phyloP scores from a whole-genome alignment of 495 filamentous ascomycete genomes.

The Aspergillus cristatus region DNA sequence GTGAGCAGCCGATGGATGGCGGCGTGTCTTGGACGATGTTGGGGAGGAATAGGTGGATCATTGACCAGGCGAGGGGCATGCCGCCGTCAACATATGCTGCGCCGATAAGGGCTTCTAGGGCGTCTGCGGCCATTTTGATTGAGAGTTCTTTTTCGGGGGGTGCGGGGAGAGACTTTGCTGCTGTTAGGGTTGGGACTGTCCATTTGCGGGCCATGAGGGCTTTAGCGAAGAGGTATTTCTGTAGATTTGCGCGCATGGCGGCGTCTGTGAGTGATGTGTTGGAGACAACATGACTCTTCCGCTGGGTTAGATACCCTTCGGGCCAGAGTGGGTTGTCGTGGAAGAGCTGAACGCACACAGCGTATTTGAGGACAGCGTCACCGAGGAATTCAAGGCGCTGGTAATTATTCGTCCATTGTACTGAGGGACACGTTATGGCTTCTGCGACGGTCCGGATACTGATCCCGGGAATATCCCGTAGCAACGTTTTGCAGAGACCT shows the following conservation, averaged over 20 bases:
- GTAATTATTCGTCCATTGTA: constrained; percentile 58
- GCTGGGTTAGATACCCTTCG: constrained; percentile 65
- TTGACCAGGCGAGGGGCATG: constrained; percentile 46
- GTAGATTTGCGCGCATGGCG: constrained; percentile 53
- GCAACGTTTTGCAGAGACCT: constrained; percentile 49
- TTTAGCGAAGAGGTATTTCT: constrained; percentile 63
- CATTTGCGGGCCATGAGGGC: constrained; percentile 63
- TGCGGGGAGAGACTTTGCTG: constrained; percentile 22
- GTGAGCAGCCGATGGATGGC: not conserved
- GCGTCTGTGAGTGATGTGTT: constrained; percentile 62
- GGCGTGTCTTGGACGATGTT: constrained; percentile 32
- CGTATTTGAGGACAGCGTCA: constrained; percentile 76
- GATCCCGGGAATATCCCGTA: constrained; percentile 46
- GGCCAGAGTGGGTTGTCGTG: constrained; percentile 60
- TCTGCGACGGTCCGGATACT: constrained; percentile 53
- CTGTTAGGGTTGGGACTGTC: constrained; percentile 52
- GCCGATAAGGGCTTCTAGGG: constrained; percentile 80
- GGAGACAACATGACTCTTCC: constrained; percentile 61
- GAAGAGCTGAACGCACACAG: constrained; percentile 56
- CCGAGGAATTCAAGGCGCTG: constrained; percentile 86
- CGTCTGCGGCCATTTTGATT: constrained; percentile 80
- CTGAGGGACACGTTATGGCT: constrained; percentile 61
- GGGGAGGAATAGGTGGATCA: constrained; percentile 57
- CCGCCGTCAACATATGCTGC: constrained; percentile 68
- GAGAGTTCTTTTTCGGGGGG: constrained; percentile 39